Conservation (phyloP, 2,329 filamentous ascomycete genomes). For the Piedraia hortae region DNA sequence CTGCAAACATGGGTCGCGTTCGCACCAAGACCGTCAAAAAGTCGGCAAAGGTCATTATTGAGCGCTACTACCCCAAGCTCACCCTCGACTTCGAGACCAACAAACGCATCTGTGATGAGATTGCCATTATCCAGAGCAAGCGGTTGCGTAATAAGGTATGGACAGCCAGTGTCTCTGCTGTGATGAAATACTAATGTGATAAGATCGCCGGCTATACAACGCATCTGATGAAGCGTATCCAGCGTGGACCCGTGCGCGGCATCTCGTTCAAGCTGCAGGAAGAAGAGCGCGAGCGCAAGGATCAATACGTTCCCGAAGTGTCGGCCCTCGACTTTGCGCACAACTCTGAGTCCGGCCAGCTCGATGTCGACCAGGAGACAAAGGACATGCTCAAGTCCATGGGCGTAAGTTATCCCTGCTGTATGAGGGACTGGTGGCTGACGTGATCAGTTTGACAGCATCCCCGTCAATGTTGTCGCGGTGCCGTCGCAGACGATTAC, state of each 20-base stretch:
- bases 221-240: conserved; percentile 95
- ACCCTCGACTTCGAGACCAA: conserved; percentile 99
- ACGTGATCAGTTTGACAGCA: conserved; percentile 94
- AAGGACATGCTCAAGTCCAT: conserved; percentile 98
- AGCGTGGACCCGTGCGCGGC: conserved; percentile 94
- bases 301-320: conserved; percentile 98
- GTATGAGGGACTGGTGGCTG: conserved; percentile 2
- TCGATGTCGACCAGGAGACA: conserved; percentile 90
- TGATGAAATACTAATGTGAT: neutral
- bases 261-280: conserved; percentile 99
- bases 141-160: conserved; percentile 92
- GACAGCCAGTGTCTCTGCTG: neutral
- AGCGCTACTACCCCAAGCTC: conserved; percentile 82
- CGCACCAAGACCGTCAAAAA: conserved; percentile 43
- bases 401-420: conserved; percentile 43
- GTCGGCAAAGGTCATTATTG: conserved; percentile 98
- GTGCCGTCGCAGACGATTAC: conserved; percentile 67
- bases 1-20: conserved; percentile 27
- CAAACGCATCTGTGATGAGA: conserved; percentile 99
- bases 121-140: conserved; percentile 97
- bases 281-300: conserved; percentile 99
- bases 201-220: conserved; percentile 97
- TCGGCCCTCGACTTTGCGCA: conserved; percentile 96
- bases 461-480: conserved; percentile 84
- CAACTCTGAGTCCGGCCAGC: conserved; percentile 72